These are phyloP conservation scores for Grosmannia serpens DNA, from an alignment of 2,329 filamentous ascomycete genomes.

Conservation along the genomic window DNA sequence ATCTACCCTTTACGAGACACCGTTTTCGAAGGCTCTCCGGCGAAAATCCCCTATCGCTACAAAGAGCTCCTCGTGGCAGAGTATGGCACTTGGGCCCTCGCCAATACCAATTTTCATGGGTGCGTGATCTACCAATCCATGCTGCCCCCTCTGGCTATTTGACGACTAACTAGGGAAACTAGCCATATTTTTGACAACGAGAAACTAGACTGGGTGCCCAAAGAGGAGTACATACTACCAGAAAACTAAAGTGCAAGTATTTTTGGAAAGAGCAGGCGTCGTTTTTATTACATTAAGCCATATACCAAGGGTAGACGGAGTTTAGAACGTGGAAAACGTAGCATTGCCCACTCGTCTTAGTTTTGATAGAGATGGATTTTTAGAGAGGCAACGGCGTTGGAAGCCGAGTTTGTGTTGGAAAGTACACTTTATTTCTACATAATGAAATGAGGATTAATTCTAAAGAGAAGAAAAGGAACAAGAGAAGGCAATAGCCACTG, in stretches of 20 bases:
- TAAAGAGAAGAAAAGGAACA: no score
- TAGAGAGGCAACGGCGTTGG: background rate
- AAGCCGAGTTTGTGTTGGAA: no score
- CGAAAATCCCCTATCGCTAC: constrained; percentile 54
- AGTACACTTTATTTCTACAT: background rate
- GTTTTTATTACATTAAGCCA: background rate
- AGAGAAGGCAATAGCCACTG: no score
- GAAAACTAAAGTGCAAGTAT: background rate
- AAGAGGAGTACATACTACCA: background rate
- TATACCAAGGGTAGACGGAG: background rate
- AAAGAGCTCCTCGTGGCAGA: constrained; percentile 46
- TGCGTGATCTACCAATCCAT: constrained; percentile 22
- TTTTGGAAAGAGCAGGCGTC: background rate
- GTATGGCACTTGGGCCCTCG: constrained; percentile 41
- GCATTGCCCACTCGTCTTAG: background rate
- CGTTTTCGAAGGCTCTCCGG: constrained; percentile 53
- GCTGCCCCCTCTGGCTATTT: background rate
- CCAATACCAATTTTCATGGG: constrained; percentile 38
- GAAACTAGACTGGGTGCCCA: constrained; percentile 12
- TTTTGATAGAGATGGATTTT: background rate
- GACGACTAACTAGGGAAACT: background rate
- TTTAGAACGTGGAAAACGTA: background rate
- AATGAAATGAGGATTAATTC: no score
- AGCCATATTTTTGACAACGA: constrained; percentile 13
- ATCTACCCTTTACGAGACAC: constrained; percentile 60